Percentiles rank a stretch among this genome's conserved stretches.
phyloP scores from a whole-genome alignment of 2,329 filamentous ascomycete genomes.

The Stemphylium vesicarium region DNA sequence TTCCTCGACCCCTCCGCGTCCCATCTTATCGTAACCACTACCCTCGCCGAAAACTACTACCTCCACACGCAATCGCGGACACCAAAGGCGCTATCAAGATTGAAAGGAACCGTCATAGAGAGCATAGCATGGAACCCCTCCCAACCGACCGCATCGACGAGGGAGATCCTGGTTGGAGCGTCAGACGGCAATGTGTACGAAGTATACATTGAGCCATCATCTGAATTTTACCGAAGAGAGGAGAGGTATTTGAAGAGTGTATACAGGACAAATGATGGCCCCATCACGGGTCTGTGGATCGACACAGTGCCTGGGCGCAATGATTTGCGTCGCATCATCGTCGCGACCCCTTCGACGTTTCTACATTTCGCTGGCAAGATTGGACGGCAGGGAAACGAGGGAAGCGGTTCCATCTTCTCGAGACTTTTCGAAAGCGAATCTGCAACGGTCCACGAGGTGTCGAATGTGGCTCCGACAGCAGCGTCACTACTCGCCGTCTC shows the following conservation, averaged over 20 bases:
- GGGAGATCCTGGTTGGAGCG: conserved; percentile 90
- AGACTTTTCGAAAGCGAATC: conserved; percentile 87
- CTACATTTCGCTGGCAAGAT: conserved; percentile 82
- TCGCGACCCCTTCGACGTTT: conserved; percentile 78
- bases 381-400: conserved; percentile 74
- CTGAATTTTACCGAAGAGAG: conserved; percentile 93
- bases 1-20: conserved; percentile 97
- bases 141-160: conserved; percentile 87
- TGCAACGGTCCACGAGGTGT: conserved; percentile 75
- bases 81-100: conserved; percentile 77
- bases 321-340: conserved; percentile 77
- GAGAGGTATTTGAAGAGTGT: conserved; percentile 88
- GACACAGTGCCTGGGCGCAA: conserved; percentile 72
- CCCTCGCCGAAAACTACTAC: conserved; percentile 95
- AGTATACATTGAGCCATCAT: conserved; percentile 90
- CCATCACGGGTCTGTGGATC: conserved; percentile 85
- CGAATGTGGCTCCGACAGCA: conserved; percentile 63
- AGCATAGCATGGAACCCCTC: conserved; percentile 94
- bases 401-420: conserved; percentile 83
- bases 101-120: conserved; percentile 88
- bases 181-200: conserved; percentile 97
- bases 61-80: conserved; percentile 93
- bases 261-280: conserved; percentile 80
- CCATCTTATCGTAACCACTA: conserved; percentile 89
- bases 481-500: conserved; percentile 76